Percentiles rank a stretch among this genome's conserved stretches.
phyloP scores from a whole-genome alignment of 2,329 filamentous ascomycete genomes.

The Corynespora cassiicola region DNA sequence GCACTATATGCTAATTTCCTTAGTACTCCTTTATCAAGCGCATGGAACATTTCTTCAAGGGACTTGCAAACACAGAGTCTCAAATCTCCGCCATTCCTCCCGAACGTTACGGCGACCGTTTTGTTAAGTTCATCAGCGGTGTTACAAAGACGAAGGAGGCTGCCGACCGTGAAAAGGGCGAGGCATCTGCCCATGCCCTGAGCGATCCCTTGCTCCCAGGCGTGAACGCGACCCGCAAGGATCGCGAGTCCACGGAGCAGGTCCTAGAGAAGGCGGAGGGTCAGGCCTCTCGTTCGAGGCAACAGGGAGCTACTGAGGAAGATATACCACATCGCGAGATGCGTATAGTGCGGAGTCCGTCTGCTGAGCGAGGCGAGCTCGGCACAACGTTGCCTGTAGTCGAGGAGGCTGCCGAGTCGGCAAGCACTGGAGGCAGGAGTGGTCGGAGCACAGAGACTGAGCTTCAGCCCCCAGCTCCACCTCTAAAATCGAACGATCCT shows the following conservation, averaged over 20 bases:
- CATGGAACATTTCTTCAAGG: slow-evolving; percentile 96
- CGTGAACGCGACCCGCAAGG: slow-evolving; percentile 39
- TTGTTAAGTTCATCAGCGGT: slow-evolving; percentile 88
- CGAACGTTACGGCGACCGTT: slow-evolving; percentile 89
- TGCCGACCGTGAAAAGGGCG: slow-evolving; percentile 64
- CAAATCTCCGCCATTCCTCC: slow-evolving; percentile 94
- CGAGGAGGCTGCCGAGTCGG: slow-evolving; percentile 84
- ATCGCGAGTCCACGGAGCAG: slow-evolving; percentile 53
- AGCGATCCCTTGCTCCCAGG: slow-evolving; percentile 47
- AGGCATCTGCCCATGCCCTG: slow-evolving; percentile 37
- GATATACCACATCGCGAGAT: slow-evolving; percentile 69
- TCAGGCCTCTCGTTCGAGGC: slow-evolving; percentile 65
- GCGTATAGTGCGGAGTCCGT: slow-evolving; percentile 62
- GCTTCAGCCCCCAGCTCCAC: slow-evolving; percentile 24
- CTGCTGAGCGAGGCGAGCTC: slow-evolving; percentile 61
- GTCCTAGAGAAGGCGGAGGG: slow-evolving; percentile 68
- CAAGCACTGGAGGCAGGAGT: slow-evolving; percentile 68
- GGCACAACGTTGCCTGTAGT: slow-evolving; percentile 78
- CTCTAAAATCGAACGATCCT: slow-evolving; percentile 24
- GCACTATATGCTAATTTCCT: slow-evolving; percentile 29
- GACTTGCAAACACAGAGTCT: slow-evolving; percentile 78
- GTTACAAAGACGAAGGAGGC: slow-evolving; percentile 92
- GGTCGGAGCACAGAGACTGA: slow-evolving; percentile 43
- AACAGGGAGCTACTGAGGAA: slow-evolving; percentile 55
- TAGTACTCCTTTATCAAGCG: slow-evolving; percentile 95